phyloP scores from a whole-genome alignment of 139 green algal genomes.

The Zygnema circumcarinatum region DNA sequence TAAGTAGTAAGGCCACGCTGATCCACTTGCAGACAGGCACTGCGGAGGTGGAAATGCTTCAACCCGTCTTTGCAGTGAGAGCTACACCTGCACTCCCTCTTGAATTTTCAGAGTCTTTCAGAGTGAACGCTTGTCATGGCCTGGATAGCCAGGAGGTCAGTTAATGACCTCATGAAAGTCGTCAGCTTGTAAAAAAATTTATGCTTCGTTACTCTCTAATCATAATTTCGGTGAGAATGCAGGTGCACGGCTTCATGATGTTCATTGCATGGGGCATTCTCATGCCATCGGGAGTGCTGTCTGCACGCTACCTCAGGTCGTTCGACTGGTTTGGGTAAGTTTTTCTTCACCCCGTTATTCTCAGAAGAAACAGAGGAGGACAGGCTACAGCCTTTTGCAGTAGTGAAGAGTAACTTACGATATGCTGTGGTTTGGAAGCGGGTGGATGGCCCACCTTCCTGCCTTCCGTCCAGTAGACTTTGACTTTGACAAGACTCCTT shows the following conservation, averaged over 20 bases:
- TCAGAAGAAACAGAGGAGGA: not conserved
- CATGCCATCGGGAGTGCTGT: conserved; percentile 44
- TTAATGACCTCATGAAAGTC: too few species aligned
- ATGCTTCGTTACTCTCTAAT: too few species aligned
- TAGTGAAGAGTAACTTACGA: not conserved
- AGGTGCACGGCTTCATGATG: conserved; percentile 61
- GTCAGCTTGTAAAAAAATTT: too few species aligned
- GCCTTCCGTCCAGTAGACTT: not conserved
- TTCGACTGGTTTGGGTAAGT: conserved; percentile 46
- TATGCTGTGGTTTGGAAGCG: not conserved
- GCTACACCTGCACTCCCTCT: not conserved
- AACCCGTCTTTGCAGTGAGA: conserved; percentile 55
- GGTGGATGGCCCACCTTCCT: not conserved
- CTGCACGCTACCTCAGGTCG: conserved; percentile 42
- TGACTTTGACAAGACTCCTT: not conserved
- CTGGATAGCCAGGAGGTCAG: too few species aligned
- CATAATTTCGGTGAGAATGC: too few species aligned
- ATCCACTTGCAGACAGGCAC: conserved; percentile 38
- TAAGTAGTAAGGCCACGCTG: conserved; percentile 40
- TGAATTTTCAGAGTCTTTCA: too few species aligned
- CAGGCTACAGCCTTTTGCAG: conserved; percentile 1
- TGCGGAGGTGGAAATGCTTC: conserved; percentile 48
- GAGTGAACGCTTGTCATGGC: too few species aligned
- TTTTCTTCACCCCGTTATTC: not conserved
- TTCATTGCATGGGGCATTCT: conserved; percentile 57